Evolutionary conservation across 176 grass and related monocot species (phyloP).

Genomic region (Panicum miliaceum): DNA sequence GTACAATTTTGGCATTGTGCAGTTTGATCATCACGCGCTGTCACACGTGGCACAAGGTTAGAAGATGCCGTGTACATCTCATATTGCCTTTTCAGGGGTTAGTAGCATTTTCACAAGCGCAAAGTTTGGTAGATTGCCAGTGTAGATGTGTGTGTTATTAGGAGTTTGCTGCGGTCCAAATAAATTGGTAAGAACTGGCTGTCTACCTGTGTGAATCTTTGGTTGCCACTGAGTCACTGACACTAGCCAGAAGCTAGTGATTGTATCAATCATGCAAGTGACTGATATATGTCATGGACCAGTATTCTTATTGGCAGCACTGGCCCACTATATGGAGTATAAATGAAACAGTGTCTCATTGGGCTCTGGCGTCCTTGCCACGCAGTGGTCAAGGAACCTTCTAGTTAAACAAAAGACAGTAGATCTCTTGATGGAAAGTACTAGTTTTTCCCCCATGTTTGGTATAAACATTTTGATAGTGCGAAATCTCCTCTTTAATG

Average conservation of each 20-base stretch:
- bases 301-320: background rate
- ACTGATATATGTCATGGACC: background rate
- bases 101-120: background rate
- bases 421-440: background rate
- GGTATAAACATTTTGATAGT: background rate
- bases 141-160: background rate
- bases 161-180: background rate
- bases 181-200: background rate
- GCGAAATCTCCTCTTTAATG: background rate
- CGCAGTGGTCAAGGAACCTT: background rate
- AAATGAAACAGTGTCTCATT: background rate
- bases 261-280: background rate
- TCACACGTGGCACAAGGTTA: constrained; percentile 1
- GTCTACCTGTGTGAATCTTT: constrained; percentile 11
- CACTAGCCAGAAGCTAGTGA: background rate
- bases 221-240: background rate
- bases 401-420: background rate
- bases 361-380: background rate
- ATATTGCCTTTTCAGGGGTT: constrained; percentile 1
- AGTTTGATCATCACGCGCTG: background rate
- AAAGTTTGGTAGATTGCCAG: background rate
- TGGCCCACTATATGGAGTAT: constrained; percentile 21
- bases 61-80: background rate
- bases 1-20: background rate
- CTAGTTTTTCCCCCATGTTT: constrained; percentile 31